Percentiles rank a stretch among this genome's conserved stretches.
Evolutionary conservation across 306 rosid species (phyloP).

Genomic region (Cucurbita maxima): DNA sequence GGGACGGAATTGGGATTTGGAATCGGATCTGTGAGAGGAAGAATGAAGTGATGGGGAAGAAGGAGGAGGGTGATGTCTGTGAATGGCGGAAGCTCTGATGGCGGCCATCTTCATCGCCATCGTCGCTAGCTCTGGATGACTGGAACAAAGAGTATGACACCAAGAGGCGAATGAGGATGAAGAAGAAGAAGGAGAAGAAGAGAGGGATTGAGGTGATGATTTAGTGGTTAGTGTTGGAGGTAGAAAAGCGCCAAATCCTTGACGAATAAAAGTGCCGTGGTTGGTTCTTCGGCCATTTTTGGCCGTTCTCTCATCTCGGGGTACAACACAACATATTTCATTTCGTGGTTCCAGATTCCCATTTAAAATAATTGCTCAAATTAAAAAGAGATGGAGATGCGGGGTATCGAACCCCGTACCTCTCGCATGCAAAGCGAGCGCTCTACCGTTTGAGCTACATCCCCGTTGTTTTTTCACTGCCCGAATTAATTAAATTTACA

Average conservation of each 20-base stretch:
- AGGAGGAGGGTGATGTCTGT: constrained; percentile 26
- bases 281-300: background rate
- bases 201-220: background rate
- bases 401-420: too few relatives aligned
- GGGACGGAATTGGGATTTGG: constrained; percentile 29
- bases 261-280: background rate
- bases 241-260: background rate
- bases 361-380: background rate
- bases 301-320: background rate
- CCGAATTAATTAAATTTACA: too few relatives aligned
- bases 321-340: background rate
- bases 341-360: constrained; percentile 1
- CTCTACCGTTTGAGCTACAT: too few relatives aligned
- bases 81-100: constrained; percentile 47
- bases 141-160: background rate
- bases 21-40: constrained; percentile 11
- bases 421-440: too few relatives aligned
- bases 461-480: too few relatives aligned
- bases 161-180: background rate
- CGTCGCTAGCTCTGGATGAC: constrained; percentile 9
- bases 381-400: too few relatives aligned
- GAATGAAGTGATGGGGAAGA: background rate
- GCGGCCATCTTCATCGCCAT: constrained; percentile 46
- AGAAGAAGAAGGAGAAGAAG: background rate
- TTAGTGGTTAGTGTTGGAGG: background rate